Base-by-base conservation (phyloP, 2,329 filamentous ascomycete genomes). In the Paraphaeosphaeria sporulosa region DNA sequence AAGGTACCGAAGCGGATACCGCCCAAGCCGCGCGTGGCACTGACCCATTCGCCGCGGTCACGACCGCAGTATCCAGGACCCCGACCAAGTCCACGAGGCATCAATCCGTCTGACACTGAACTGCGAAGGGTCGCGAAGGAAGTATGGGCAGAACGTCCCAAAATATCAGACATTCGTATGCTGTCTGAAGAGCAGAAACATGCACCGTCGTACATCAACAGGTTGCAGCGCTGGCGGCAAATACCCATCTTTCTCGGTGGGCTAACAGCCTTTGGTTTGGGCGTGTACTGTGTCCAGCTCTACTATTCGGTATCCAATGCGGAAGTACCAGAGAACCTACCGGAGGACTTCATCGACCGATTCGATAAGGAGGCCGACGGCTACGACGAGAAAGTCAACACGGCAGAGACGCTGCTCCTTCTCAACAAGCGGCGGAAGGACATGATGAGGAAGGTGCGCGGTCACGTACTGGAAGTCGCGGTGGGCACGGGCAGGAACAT, bases 401-500 rank as follows among this genome's bases (percentile, higher is more conserved):
- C 76, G 19, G 78, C 78, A 6, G 82, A 84, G 64, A 74, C 66
- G 60, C 62, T 82, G 38, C 77, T 79, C 62, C 74, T 81, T 23
- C 66, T 84, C 55, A 79, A 71, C 27, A 67, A 66, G 47, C 72
- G 76, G 53, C 76, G 82, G 52, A 77, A 77, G 62, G 69, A 76
- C 61, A 71, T 84, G 27, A 75, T 77, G 3, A 61, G 67, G 38
- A 72, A 75, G 65, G 82, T 79, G 58, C 69, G 66, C 13, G 82
- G 82, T 0, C 75, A 84, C 69, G 82, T 84, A 15, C 66, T 84
- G 38, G 82, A 84, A 68, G 80, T 80, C 15, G 79, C 80, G 21
- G 82, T 81, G 48, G 82, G 82, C 7, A 84, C 82, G 0, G 82
- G 82, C 17, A 74, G 82, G 63, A 84, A 84, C 60, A 72, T 80